Base-by-base conservation (phyloP, 352 stramenopile genomes). In the Thraustochytrium sp. region DNA sequence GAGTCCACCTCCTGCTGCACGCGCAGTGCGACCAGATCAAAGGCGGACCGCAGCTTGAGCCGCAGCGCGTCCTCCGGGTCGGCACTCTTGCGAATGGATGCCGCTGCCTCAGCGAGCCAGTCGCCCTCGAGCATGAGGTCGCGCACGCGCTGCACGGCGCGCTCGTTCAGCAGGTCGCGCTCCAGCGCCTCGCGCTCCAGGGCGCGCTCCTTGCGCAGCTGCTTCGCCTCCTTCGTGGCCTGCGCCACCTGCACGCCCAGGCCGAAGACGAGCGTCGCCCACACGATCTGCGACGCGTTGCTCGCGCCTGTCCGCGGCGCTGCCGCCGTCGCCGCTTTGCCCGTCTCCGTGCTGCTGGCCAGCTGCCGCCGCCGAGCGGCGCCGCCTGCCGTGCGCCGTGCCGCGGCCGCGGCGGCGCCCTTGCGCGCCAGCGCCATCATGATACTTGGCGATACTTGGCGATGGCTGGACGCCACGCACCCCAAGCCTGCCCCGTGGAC, bases 211-310 rank as follows among this genome's bases (percentile, higher is more conserved):
- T 38, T 48, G 16, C n/a, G 44, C 31, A 34, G n/a, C 26, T 68
- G 8, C 68, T 80, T 44, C 42, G 46, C 63, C 2, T 63, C 44
- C 38, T 64, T 53, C 44, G 53, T 61, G 44, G 37, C 53, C 49
- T 80, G 68, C 26, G 68, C 68, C 16, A 80, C 68, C 68, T 80
- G 68, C 23, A 80, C n/a, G 16, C 68, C 68, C 11, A 80, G 68
- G 0, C 44, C 68, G 23, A 80, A 29, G 46, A 23, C 48, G 21
- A 80, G 68, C 23, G 68, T 26, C 5, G 53, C 68, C 42, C 34
- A 64, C 23, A 44, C 68, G 34, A 80, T 80, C 13, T 80, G 68
- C 51, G 53, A 55, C 13, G 40, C 44, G n/a, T 68, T 53, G 34
- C 48, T 53, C 0, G 68, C 23, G 16, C 48, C 44, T 5, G 5